Percentiles rank a stretch among this genome's conserved stretches.
These are phyloP conservation scores for Boechera stricta DNA, from an alignment of 345 rosid species.

Conservation along the genomic window DNA sequence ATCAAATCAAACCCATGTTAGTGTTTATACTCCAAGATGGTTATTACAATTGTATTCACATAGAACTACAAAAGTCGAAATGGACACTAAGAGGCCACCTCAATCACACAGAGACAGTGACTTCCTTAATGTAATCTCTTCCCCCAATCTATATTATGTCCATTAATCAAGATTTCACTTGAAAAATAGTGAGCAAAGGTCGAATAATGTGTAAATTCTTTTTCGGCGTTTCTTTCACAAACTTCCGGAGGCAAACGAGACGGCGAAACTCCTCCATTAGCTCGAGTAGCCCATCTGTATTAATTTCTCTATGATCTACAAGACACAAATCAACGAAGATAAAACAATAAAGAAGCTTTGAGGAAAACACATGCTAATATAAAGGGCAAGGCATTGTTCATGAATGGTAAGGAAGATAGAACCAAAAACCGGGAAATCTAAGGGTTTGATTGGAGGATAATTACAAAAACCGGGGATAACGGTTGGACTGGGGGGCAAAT, in stretches of 20 bases:
- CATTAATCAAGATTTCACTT: neutral
- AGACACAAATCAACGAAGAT: neutral
- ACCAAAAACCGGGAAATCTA: neutral
- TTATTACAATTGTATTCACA: neutral
- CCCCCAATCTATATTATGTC: neutral
- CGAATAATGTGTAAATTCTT: neutral
- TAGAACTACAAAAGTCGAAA: constrained; percentile 10
- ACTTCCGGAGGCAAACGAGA: neutral
- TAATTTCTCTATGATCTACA: neutral
- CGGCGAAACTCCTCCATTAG: neutral
- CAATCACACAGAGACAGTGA: neutral
- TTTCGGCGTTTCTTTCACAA: no score
- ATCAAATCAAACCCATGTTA: neutral
- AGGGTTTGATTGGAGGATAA: neutral
- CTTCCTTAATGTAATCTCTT: neutral
- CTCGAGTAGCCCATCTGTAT: neutral
- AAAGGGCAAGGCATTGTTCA: neutral
- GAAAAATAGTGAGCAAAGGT: neutral
- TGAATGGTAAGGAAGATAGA: neutral
- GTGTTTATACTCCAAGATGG: constrained; percentile 5
- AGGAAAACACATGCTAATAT: no score
- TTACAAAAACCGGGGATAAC: no score
- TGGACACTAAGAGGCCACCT: constrained; percentile 5
- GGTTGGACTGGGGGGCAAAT: neutral
- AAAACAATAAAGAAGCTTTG: neutral